Base-by-base conservation (phyloP, 2,329 filamentous ascomycete species). In the Leptographium lundbergii region DNA sequence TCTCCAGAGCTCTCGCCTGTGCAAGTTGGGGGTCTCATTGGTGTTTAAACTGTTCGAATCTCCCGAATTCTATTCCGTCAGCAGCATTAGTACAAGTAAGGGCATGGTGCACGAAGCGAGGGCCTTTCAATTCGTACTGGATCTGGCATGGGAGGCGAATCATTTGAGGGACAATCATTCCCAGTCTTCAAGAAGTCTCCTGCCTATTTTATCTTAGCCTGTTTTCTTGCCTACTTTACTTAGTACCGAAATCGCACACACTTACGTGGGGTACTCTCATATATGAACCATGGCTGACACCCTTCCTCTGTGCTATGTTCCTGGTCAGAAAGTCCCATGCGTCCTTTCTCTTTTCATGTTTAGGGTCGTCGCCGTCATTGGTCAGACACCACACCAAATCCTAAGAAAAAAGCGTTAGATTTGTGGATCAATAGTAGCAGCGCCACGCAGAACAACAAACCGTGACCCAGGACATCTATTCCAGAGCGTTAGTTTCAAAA, bases 401-500 rank as follows among this genome's bases (percentile, higher is more conserved):
- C 45, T 56, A 34, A 56, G 5, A 22, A 39, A 17, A 24, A 10
- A 17, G 11, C 2, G 42, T 32, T 11, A 29, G 42, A 48, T 11
- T 13, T 24, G 25, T 2, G 11, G 22, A 45, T 6, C n/a, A 17
- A 25, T 34, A 17, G 19, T 48, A n/a, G 19, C 10, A 11, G 39
- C 39, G 39, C 9, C 5, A 19, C 19, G 14, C 3, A n/a, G 34
- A 13, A 19, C 10, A 14, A 48, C 39, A 14, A 2, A 56, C 54
- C 39, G 19, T 36, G 4, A 57, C 47, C 56, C 56, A 57, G 13
- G 56, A 39, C 56, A 57, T 57, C 56, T 57, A 51, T 11, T 22
- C 2, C 19, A 1, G 6, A 24, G 29, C 25, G 32, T 50, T 19
- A 34, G 22, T 34, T 34, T 34, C 9, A 34, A 9, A 2, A 9